phyloP scores from a whole-genome alignment of 768 basidiomycete genomes.

The Suillus americanus region DNA sequence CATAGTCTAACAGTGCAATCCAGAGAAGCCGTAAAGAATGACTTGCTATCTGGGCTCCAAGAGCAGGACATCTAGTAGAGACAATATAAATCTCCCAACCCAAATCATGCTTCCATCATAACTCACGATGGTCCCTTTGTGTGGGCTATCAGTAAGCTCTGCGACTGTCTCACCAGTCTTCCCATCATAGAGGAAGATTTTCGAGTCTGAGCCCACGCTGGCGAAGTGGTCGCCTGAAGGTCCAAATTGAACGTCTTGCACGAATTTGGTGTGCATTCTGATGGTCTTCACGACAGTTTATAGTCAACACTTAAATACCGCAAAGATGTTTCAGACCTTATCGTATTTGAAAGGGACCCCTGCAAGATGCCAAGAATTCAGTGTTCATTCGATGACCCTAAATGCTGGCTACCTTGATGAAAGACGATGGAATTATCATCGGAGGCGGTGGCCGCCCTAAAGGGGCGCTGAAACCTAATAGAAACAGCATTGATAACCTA shows the following conservation, averaged over 20 bases:
- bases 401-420: constrained; percentile 57
- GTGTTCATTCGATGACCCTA: not conserved
- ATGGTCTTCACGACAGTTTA: constrained; percentile 57
- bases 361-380: constrained; percentile 21
- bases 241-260: constrained; percentile 86
- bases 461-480: constrained; percentile 86
- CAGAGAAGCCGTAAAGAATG: constrained; percentile 77
- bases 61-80: constrained; percentile 63
- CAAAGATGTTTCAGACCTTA: constrained; percentile 46
- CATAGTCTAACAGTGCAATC: constrained; percentile 89
- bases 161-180: constrained; percentile 77
- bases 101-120: not conserved
- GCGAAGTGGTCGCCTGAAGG: constrained; percentile 81
- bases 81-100: not conserved
- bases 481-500: constrained; percentile 87
- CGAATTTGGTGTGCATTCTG: constrained; percentile 87
- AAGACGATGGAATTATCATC: constrained; percentile 85
- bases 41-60: constrained; percentile 80
- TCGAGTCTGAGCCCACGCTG: constrained; percentile 87
- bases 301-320: not conserved
- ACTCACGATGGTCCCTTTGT: constrained; percentile 77
- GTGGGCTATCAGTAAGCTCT: constrained; percentile 66
- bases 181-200: constrained; percentile 88
- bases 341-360: constrained; percentile 89
- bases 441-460: constrained; percentile 83